These are phyloP conservation scores for Creolimax fragrantissima DNA, from an alignment of 78 protist species.

Conservation along the genomic window DNA sequence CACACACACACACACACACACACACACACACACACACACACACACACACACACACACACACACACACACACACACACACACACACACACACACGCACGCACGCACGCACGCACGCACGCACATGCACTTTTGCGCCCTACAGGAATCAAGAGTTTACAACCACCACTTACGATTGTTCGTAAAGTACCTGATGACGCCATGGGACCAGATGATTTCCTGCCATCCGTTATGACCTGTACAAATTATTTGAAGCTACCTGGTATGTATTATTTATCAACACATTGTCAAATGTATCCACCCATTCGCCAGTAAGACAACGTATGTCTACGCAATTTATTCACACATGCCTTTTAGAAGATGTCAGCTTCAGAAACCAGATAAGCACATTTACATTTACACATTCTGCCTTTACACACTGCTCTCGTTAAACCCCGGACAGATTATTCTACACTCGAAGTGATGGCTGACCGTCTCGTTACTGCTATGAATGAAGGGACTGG, in stretches of 20 bases:
- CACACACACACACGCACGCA: neutral
- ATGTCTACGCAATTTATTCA: no score
- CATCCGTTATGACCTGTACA: slow-evolving; percentile 70
- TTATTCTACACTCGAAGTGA: slow-evolving; percentile 29
- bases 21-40: neutral
- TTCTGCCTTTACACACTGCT: no score
- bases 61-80: neutral
- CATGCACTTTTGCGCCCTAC: no score
- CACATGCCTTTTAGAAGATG: no score
- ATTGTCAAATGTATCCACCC: no score
- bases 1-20: neutral
- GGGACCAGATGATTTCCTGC: slow-evolving; percentile 44
- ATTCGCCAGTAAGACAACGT: no score
- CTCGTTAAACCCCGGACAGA: no score
- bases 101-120: neutral
- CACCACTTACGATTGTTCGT: slow-evolving; percentile 63
- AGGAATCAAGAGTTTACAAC: slow-evolving; percentile 28
- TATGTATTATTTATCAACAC: neutral
- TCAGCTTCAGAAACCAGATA: no score
- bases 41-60: neutral
- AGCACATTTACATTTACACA: no score
- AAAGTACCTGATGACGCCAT: neutral
- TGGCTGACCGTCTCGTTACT: slow-evolving; percentile 15
- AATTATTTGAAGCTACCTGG: slow-evolving; percentile 73
- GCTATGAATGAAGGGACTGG: slow-evolving; percentile 53